Percentiles rank a stretch among this genome's conserved stretches.
These are phyloP conservation scores for Grigorovia transvaalensis DNA, from an alignment of 805 yeast species.

Conservation along the genomic window DNA sequence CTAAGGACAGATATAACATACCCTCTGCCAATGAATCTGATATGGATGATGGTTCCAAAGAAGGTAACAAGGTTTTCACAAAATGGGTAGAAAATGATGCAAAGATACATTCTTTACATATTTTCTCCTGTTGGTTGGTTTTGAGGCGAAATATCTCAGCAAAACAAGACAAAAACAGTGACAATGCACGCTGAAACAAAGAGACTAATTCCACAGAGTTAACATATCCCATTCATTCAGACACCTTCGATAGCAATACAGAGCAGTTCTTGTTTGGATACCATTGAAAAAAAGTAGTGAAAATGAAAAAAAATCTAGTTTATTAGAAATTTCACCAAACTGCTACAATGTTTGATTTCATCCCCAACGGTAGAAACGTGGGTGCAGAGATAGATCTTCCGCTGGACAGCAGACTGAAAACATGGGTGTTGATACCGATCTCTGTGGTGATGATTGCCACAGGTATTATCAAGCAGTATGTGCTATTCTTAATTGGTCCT, in stretches of 20 bases:
- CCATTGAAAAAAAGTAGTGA: no score
- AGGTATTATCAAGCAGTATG: slow-evolving; percentile 65
- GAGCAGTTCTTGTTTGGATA: no score
- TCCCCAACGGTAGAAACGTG: neutral
- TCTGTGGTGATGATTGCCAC: slow-evolving; percentile 82
- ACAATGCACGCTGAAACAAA: neutral
- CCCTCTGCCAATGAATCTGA: neutral
- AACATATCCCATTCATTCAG: no score
- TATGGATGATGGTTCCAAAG: neutral
- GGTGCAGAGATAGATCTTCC: slow-evolving; percentile 40
- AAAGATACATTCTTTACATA: neutral
- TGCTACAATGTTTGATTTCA: neutral
- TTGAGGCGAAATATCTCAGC: neutral
- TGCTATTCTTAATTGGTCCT: slow-evolving; percentile 51
- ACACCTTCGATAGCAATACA: no score
- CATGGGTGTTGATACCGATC: slow-evolving; percentile 89
- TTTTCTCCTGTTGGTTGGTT: neutral
- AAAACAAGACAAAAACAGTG: neutral
- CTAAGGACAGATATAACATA: neutral
- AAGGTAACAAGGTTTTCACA: neutral
- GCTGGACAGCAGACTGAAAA: slow-evolving; percentile 71
- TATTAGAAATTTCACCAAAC: no score
- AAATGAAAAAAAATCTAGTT: no score
- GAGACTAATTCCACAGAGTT: no score
- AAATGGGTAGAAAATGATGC: neutral